Conservation (phyloP, 352 stramenopile genomes). For the Pythium aphanidermatum region DNA sequence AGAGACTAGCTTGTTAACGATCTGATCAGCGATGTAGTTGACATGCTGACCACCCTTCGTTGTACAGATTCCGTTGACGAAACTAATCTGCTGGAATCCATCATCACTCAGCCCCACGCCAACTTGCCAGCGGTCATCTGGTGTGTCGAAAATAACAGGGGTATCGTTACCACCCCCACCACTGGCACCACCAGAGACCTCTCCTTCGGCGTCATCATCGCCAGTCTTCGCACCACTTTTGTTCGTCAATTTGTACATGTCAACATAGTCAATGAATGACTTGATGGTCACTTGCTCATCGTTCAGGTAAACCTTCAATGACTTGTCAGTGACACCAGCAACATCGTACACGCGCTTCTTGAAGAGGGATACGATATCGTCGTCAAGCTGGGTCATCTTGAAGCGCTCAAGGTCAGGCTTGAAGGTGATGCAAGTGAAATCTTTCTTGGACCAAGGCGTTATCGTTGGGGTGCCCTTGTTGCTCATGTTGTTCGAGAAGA, state of each 20-base stretch:
- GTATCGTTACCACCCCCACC: conserved; percentile 31
- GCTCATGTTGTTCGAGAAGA: conserved; percentile 93
- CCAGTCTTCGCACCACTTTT: conserved; percentile 21
- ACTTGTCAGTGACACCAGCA: conserved; percentile 92
- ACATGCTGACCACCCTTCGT: conserved; percentile 96
- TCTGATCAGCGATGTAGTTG: conserved; percentile 89
- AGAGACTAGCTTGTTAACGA: conserved; percentile 83
- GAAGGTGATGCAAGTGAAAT: conserved; percentile 97
- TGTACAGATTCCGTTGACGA: conserved; percentile 98
- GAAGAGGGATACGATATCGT: conserved; percentile 94
- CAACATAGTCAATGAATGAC: conserved; percentile 93
- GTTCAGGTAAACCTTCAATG: conserved; percentile 93
- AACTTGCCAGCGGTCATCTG: conserved; percentile 94
- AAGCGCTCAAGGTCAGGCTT: conserved; percentile 93
- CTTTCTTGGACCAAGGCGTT: conserved; percentile 69
- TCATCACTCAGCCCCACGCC: conserved; percentile 89
- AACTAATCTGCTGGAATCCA: conserved; percentile 95
- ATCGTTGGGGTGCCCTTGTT: conserved; percentile 86
- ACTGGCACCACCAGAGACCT: conserved; percentile 24
- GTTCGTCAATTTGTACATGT: conserved; percentile 71
- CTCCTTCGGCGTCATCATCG: conserved; percentile 24
- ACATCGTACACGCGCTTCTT: conserved; percentile 97
- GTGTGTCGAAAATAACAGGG: conserved; percentile 88
- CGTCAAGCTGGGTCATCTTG: conserved; percentile 87
- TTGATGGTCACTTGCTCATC: conserved; percentile 89